Evolutionary conservation across 2,329 filamentous ascomycete species (phyloP), one percentile per base, ranked within the genome.

Genomic region (Nemania diffusa): DNA sequence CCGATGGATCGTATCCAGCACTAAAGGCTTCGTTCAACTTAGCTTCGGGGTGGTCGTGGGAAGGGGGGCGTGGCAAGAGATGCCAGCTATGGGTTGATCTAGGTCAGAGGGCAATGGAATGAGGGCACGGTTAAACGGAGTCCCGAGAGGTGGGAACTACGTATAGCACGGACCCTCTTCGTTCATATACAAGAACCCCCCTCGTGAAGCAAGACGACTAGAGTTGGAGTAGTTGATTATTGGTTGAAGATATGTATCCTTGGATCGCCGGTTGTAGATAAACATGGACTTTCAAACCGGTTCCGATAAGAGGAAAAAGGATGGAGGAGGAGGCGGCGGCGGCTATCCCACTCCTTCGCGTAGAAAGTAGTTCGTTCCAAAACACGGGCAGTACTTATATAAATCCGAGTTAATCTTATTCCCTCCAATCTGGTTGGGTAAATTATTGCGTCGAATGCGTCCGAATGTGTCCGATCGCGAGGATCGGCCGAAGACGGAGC

Each of bases 31-130:
- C 48, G 8, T 75, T 86, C 65, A 74, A 71, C 0, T 56, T 85
- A 29, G 81, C 79, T 5, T 75, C 84, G 72, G 83, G 79, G 1
- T 80, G 77, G 64, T 75, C 74, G 2, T 85, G 84, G 84, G 84
- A 86, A 64, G 83, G 79, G 1, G 82, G 81, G 0, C 75, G 84
- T 22, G 84, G 84, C 0, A 68, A 70, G 37, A 76, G 84, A 60
- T 85, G 84, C 69, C 79, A 81, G 27, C 81, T 84, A 52, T 85
- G 83, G 84, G 73, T 67, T 46, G 71, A 74, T 17, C 46, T 76
- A 29, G 71, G 72, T 7, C 48, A 26, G 11, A 69, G 66, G 67
- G 68, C 57, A 17, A 13, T 70, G 24, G 65, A 68, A 65, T 71
- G 50, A 62, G 7, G 7, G 29, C 27, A 17, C 11, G 24, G 20